phyloP scores from a whole-genome alignment of 2,329 filamentous ascomycete genomes.

The Neofusicoccum cordaticola region DNA sequence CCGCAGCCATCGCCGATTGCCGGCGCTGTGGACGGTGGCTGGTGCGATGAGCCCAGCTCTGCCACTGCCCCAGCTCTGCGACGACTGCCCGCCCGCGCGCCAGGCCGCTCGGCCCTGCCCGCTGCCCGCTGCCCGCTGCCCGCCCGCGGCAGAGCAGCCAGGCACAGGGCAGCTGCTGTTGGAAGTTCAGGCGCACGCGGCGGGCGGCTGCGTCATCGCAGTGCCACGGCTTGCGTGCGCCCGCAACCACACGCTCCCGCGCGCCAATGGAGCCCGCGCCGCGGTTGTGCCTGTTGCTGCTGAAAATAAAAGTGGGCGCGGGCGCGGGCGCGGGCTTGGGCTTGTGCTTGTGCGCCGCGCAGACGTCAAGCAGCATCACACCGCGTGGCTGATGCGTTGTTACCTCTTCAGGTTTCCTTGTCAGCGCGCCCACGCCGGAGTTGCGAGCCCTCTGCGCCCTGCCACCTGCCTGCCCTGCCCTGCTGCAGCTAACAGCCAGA shows the following conservation, averaged over 20 bases:
- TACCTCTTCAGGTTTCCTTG: constrained; percentile 7
- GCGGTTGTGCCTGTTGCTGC: not conserved
- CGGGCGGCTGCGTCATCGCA: too few species aligned
- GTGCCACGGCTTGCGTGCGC: too few species aligned
- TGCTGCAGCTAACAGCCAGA: not conserved
- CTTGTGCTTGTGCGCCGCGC: constrained; percentile 6
- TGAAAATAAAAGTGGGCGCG: constrained; percentile 14
- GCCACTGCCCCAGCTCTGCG: too few species aligned
- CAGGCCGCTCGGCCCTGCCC: too few species aligned
- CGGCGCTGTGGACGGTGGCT: not conserved
- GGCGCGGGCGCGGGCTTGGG: not conserved
- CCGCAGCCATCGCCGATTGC: not conserved
- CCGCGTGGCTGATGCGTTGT: constrained; percentile 15
- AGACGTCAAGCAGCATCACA: constrained; percentile 16
- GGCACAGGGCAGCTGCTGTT: too few species aligned
- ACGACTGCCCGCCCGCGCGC: too few species aligned
- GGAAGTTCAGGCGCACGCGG: too few species aligned
- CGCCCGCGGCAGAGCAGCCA: too few species aligned
- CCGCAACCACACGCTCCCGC: too few species aligned
- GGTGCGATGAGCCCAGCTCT: too few species aligned
- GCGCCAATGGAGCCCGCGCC: too few species aligned
- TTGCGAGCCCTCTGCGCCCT: not conserved
- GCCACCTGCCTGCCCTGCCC: not conserved
- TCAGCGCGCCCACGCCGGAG: not conserved
- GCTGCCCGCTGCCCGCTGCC: too few species aligned